Base-by-base conservation (phyloP, 1,284 basidiomycete species). In the Puccinia polysora region DNA sequence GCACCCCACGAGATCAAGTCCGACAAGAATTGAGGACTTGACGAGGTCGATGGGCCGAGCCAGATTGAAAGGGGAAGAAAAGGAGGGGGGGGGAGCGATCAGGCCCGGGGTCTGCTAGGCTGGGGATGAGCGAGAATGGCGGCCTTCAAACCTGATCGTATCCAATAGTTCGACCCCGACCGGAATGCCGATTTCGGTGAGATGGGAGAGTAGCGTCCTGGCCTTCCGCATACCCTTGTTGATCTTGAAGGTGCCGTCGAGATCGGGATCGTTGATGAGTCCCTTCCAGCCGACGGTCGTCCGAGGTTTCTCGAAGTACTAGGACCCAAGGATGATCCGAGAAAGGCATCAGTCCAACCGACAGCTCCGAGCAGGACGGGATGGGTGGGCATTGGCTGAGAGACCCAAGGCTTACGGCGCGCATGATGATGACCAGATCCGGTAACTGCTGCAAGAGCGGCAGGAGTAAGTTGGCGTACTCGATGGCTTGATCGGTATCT, bases 231-330 rank as follows among this genome's bases (percentile, higher is more conserved):
- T 85, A 45, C 95, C 95, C 78, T 90, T 91, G 86, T 98, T 97
- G 82, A 97, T 97, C 77, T 93, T 87, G 85, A 89, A 93, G 78
- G 77, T 76, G 58, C 80, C 85, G 79, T 93, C 91, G 81, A 94
- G 86, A 74, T 89, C 86, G 5, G 91, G 91, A 78, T 92, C 89
- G 79, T 97, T 98, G 83, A 98, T 97, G 75, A 98, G 86, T 60
- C 95, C 95, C 81, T 97, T 97, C 95, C 95, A 97, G 20, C 94
- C 94, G 68, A 97, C 89, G 0, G 95, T 97, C 8, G 95, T 98
- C 53, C 95, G 85, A 0, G 92, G 92, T 79, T 82, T 82, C 76
- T 36, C 55, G 65, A 40, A 65, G 86, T 98, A 97, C 67, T 68
- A 52, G n/a, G 30, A 50, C 6, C 38, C 4, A 50, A 8, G 10